These are phyloP conservation scores for Gillenia trifoliata DNA, from an alignment of 306 rosid species.

Conservation along the genomic window DNA sequence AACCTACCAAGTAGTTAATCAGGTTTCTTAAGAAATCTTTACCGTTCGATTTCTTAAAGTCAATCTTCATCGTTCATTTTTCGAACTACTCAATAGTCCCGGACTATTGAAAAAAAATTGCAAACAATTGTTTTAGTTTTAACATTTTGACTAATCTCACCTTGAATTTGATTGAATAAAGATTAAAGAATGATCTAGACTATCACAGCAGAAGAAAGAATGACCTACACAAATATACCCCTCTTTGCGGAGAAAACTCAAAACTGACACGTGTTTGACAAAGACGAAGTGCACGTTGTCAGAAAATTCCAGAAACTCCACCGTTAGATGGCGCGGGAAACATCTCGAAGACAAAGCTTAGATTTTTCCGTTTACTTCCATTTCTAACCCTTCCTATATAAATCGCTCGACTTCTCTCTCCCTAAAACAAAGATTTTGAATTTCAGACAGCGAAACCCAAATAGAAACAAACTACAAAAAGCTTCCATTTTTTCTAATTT, in stretches of 20 bases:
- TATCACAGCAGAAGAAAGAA: neutral
- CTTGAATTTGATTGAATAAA: no score
- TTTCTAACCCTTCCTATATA: neutral
- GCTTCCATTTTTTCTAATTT: neutral
- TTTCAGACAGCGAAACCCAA: neutral
- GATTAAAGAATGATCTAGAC: neutral
- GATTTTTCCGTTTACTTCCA: neutral
- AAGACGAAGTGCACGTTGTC: neutral
- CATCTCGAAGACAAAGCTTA: conserved; percentile 26
- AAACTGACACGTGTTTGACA: conserved; percentile 13
- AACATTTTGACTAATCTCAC: no score
- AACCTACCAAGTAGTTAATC: no score
- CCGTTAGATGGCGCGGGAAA: conserved; percentile 31
- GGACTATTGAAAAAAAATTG: no score
- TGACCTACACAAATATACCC: neutral
- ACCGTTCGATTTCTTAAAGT: no score
- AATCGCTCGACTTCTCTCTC: neutral
- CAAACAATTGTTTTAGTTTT: no score
- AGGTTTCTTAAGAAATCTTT: no score
- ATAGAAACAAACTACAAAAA: neutral
- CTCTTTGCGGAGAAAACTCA: neutral
- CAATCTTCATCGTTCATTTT: no score
- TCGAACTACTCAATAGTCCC: no score
- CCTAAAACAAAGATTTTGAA: neutral
- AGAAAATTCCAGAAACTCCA: conserved; percentile 30